These are phyloP conservation scores for Schwanniomyces polymorphus DNA, from an alignment of 805 yeast species.

Conservation along the genomic window DNA sequence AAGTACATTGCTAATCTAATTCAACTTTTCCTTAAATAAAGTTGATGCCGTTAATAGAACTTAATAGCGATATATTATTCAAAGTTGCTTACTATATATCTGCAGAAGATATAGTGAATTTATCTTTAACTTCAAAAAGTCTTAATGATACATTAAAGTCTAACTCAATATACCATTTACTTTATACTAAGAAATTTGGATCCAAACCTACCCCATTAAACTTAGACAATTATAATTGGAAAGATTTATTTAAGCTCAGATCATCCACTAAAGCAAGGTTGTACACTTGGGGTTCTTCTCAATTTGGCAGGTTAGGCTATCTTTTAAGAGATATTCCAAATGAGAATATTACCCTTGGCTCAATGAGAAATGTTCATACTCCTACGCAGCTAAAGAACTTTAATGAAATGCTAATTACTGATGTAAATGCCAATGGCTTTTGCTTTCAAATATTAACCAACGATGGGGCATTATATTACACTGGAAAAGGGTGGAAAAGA, in stretches of 20 bases:
- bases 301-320: constrained; percentile 50
- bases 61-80: constrained; percentile 42
- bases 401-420: constrained; percentile 34
- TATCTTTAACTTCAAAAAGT: constrained; percentile 39
- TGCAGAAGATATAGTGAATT: constrained; percentile 38
- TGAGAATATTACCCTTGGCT: constrained; percentile 16
- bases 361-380: constrained; percentile 27
- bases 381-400: constrained; percentile 41
- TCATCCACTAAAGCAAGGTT: constrained; percentile 31
- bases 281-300: constrained; percentile 52
- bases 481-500: constrained; percentile 41
- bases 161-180: constrained; percentile 31
- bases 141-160: constrained; percentile 28
- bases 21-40: no score
- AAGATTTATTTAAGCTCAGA: constrained; percentile 44
- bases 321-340: constrained; percentile 23
- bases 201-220: constrained; percentile 42
- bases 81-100: constrained; percentile 32
- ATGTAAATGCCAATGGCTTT: constrained; percentile 64
- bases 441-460: constrained; percentile 58
- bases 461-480: constrained; percentile 54
- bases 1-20: not conserved
- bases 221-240: constrained; percentile 48
- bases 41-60: constrained; percentile 19
- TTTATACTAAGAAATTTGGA: constrained; percentile 48